These are phyloP conservation scores for Borealophlyctis nickersoniae DNA, from an alignment of 192 early-diverging fungal species.

Conservation along the genomic window DNA sequence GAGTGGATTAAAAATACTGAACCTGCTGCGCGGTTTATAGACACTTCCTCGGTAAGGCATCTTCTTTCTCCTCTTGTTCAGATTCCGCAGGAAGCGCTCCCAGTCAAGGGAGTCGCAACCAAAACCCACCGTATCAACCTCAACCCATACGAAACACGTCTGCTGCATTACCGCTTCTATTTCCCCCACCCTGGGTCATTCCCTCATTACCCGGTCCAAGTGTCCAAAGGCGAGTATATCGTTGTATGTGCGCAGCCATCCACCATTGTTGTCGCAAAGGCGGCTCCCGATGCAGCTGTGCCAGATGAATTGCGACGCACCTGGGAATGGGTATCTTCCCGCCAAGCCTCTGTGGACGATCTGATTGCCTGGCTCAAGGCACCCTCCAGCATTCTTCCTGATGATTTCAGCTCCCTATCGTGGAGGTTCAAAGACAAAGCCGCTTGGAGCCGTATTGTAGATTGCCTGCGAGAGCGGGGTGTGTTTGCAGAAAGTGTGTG, in stretches of 20 bases:
- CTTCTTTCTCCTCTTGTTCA: background rate
- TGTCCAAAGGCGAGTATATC: background rate
- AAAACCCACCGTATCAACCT: background rate
- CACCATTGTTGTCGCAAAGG: background rate
- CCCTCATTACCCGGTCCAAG: background rate
- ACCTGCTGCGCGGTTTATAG: no score
- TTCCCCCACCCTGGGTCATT: background rate
- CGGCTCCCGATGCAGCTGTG: background rate
- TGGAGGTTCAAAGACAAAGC: background rate
- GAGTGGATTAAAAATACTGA: no score
- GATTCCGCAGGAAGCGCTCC: background rate
- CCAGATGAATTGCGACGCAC: background rate
- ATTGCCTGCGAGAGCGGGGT: background rate
- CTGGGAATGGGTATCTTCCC: background rate
- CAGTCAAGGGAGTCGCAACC: background rate
- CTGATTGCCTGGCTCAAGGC: background rate
- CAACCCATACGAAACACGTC: background rate
- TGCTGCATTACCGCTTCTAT: background rate
- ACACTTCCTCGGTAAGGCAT: background rate
- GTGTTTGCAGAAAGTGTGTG: background rate
- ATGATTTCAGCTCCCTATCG: background rate
- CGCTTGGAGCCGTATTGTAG: background rate
- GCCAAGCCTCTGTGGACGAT: background rate
- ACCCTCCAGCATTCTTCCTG: background rate
- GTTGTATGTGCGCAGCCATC: background rate